phyloP scores from a whole-genome alignment of 495 filamentous ascomycete species.

The Daldinia decipiens region DNA sequence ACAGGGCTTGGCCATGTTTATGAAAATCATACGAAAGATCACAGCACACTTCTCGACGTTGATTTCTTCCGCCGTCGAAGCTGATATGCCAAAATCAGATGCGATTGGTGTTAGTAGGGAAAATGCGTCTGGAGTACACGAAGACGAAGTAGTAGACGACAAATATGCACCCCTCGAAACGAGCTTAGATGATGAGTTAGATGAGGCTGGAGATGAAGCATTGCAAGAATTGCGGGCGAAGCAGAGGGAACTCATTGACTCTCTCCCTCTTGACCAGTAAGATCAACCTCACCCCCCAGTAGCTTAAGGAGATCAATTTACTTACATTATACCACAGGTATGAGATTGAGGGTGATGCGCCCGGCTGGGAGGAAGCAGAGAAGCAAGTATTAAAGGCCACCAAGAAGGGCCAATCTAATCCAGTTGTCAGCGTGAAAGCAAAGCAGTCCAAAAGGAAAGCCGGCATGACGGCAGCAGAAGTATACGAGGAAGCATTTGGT shows the following conservation, averaged over 20 bases:
- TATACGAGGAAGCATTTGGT: conserved; percentile 68
- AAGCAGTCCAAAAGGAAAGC: conserved; percentile 83
- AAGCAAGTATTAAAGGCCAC: conserved; percentile 70
- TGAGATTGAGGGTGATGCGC: conserved; percentile 75
- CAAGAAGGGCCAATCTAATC: conserved; percentile 66
- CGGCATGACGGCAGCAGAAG: conserved; percentile 68
- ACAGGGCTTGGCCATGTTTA: conserved; percentile 94
- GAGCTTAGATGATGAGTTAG: conserved; percentile 84
- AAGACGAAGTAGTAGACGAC: conserved; percentile 69
- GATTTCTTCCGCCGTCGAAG: conserved; percentile 77
- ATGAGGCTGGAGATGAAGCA: conserved; percentile 81
- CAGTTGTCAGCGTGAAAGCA: conserved; percentile 85
- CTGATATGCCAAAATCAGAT: conserved; percentile 70
- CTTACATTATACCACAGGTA: conserved; percentile 68
- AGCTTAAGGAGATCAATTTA: conserved; percentile 10
- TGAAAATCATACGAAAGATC: conserved; percentile 92
- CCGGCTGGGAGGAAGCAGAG: conserved; percentile 86
- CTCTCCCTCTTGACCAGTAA: conserved; percentile 88
- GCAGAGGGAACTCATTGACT: conserved; percentile 86
- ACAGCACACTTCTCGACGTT: conserved; percentile 77
- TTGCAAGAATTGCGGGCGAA: conserved; percentile 72
- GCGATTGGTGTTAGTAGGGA: conserved; percentile 63
- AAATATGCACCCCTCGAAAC: conserved; percentile 75
- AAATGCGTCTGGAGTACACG: conserved; percentile 63
- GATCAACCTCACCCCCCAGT: conserved; percentile 18